Evolutionary conservation across 2,329 filamentous ascomycete species (phyloP), one percentile per base, ranked within the genome.

Genomic region (Botrytis tulipae): DNA sequence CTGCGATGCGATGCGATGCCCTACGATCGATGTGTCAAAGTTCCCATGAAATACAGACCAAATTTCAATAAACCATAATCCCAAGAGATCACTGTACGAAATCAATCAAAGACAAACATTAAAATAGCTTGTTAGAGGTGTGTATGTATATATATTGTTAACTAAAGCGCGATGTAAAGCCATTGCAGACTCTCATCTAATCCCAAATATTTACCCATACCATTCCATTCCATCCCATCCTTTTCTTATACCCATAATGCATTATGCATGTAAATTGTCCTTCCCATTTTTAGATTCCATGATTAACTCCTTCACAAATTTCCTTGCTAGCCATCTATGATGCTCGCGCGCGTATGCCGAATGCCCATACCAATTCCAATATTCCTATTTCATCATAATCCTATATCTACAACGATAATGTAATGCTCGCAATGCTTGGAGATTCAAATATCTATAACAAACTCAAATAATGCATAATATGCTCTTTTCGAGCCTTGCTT

Each of bases 251-350:
- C 22, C 32, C 57, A 48, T 65, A 40, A 46, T 63, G 29, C 35
- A 69, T 40, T 29, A 62, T 29, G 29, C 54, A 37, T 63, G n/a
- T 42, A 57, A 29, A 57, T 57, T 57, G n/a, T 0, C 51, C 59
- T 40, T 42, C 69, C 42, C 25, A 71, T 40, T 51, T 40, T 29
- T 22, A n/a, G n/a, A 37, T 40, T 22, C 57, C 57, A 44, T 25
- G 6, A 44, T 68, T 60, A 72, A 57, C 51, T 57, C 46, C 35
- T 37, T 67, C 60, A 44, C 16, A 42, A 42, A 63, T 69, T 25
- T n/a, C 42, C 42, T 16, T 3, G 59, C 59, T 22, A n/a, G 29
- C 32, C 22, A 62, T 42, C 9, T 42, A 22, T 66, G 3, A 57
- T 71, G 65, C 48, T 57, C 63, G 44, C 32, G 35, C 12, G n/a